Base-by-base conservation (phyloP, 225 moss, liverwort and hornwort genomes). In the Ulota crispa region DNA sequence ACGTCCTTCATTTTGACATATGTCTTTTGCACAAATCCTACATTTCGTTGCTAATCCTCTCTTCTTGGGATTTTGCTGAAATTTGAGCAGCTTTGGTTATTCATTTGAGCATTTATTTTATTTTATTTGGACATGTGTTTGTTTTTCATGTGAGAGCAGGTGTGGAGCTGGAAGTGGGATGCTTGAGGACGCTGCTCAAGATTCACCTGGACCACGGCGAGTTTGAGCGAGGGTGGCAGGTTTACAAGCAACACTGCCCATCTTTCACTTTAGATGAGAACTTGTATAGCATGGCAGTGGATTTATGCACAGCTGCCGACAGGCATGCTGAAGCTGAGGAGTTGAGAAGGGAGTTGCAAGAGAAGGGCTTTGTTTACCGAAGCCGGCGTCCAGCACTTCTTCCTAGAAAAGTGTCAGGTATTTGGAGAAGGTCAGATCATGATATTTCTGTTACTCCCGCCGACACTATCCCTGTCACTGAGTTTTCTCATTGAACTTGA, bases 101-200 rank as follows among this genome's bases (percentile, higher is more conserved):
- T 50, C 16, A 50, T 12, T 45, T 14, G 45, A 13, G 50, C 50
- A 4, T 50, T 5, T 50, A 5, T 50, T 16, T 45, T 45, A 3
- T 1, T 45, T 45, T 10, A 42, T 42, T 6, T 42, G 42, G 11
- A 10, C 42, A 9, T 42, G 1, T 42, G 0, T 9, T 45, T 14
- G 14, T 45, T 16, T 6, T 50, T 2, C 16, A 18, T 6, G 15
- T 50, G 50, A 15, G 66, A 37, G 84, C 79, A 64, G 88, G 84
- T 28, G 85, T 87, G 13, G 82, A 73, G 12, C 86, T 92, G 5
- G 96, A 96, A 78, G 34, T 88, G 30, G 91, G 84, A 19, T 94
- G 93, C 70, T 82, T 92, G 43, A 68, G 99, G 82, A 92, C 86
- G 24, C 80, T 99, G 27, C 83, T 99, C 70, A 92, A 88, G 72